phyloP scores from a whole-genome alignment of 179 eudicot species.

The Spinacia oleracea region DNA sequence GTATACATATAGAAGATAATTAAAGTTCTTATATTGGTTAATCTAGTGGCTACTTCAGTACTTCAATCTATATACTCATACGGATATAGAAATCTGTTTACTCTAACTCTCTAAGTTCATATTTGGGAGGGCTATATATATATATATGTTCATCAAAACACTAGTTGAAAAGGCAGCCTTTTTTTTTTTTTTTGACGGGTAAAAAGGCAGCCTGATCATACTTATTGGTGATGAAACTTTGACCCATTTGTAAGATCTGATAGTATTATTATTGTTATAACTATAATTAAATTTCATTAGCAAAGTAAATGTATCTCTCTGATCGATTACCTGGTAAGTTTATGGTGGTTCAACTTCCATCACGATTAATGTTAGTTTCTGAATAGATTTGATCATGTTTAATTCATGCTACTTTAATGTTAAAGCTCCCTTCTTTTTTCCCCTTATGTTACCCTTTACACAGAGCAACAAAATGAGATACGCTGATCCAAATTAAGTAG shows the following conservation, averaged over 20 bases:
- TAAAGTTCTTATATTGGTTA: slow-evolving; percentile 6
- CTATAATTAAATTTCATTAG: not conserved
- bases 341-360: slow-evolving; percentile 19
- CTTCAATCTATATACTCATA: not conserved
- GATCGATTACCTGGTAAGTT: not conserved
- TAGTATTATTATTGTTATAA: no score
- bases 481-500: not conserved
- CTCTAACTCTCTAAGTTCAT: not conserved
- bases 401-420: not conserved
- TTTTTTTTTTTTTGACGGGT: no score
- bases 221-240: not conserved
- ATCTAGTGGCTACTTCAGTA: not conserved
- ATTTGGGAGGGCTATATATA: not conserved
- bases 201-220: not conserved
- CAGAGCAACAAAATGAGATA: not conserved
- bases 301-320: not conserved
- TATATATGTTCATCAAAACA: slow-evolving; percentile 1
- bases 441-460: not conserved
- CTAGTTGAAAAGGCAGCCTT: not conserved
- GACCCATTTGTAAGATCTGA: not conserved
- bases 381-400: slow-evolving; percentile 10
- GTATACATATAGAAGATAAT: not conserved
- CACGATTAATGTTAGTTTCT: not conserved
- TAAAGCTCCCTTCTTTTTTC: no score
- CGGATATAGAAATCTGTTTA: not conserved